Evolutionary conservation across 2,329 filamentous ascomycete species (phyloP).

Genomic region (Cyphellophora attinorum): DNA sequence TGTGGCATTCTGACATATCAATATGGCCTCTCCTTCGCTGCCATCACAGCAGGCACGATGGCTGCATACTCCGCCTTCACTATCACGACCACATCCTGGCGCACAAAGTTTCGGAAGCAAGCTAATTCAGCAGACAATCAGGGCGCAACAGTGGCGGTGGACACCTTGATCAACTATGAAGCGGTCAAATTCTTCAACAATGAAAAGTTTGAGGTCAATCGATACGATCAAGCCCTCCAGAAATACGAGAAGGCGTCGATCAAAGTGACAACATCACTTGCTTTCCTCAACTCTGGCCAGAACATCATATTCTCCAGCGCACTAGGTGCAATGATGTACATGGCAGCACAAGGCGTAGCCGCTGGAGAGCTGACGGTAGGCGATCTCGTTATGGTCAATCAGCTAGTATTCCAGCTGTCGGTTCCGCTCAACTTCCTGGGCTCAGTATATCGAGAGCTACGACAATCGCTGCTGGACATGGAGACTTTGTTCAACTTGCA

Average conservation of each 20-base stretch:
- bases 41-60: slow-evolving; percentile 87
- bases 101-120: slow-evolving; percentile 90
- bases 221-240: slow-evolving; percentile 79
- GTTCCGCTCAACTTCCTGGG: slow-evolving; percentile 95
- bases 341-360: slow-evolving; percentile 83
- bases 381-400: slow-evolving; percentile 97
- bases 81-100: slow-evolving; percentile 91
- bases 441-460: slow-evolving; percentile 91
- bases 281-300: slow-evolving; percentile 87
- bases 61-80: slow-evolving; percentile 92
- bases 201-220: slow-evolving; percentile 81
- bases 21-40: slow-evolving; percentile 84
- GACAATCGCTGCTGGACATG: slow-evolving; percentile 95
- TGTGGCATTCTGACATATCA: slow-evolving; percentile 95
- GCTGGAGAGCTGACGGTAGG: slow-evolving; percentile 75
- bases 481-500: slow-evolving; percentile 96
- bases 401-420: slow-evolving; percentile 94
- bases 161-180: slow-evolving; percentile 97
- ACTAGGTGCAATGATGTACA: slow-evolving; percentile 95
- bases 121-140: slow-evolving; percentile 95
- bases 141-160: slow-evolving; percentile 88
- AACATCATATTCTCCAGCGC: slow-evolving; percentile 95
- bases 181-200: slow-evolving; percentile 99
- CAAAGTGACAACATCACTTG: slow-evolving; percentile 88
- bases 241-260: slow-evolving; percentile 91